Conservation (phyloP, 2,329 filamentous ascomycete genomes). For the Fusarium proliferatum region DNA sequence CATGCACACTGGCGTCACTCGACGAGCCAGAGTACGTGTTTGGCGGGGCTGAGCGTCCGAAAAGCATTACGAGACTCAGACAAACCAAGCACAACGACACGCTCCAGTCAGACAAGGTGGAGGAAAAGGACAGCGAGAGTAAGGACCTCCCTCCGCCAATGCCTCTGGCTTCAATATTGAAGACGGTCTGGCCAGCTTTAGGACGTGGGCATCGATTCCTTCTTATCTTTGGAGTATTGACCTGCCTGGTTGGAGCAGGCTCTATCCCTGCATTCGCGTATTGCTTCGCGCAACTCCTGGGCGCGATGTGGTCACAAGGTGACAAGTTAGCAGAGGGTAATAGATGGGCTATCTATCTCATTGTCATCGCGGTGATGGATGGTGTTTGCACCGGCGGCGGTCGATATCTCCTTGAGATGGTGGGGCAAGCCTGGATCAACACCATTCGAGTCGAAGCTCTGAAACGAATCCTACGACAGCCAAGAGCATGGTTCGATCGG, state of each 20-base stretch:
- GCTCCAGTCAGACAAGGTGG: not conserved
- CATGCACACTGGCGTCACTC: not conserved
- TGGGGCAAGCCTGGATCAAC: slow-evolving; percentile 82
- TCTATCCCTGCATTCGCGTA: slow-evolving; percentile 81
- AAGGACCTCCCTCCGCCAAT: slow-evolving; percentile 12
- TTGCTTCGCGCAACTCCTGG: slow-evolving; percentile 77
- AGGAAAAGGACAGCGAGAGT: not conserved
- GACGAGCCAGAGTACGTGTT: slow-evolving; percentile 38
- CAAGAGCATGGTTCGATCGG: slow-evolving; percentile 80
- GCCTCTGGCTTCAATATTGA: slow-evolving; percentile 45
- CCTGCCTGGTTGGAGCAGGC: slow-evolving; percentile 72
- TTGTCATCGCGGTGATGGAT: slow-evolving; percentile 75
- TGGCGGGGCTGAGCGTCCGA: slow-evolving; percentile 37
- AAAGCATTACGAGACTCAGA: slow-evolving; percentile 47
- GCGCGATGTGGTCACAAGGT: slow-evolving; percentile 70
- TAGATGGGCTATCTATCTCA: slow-evolving; percentile 76
- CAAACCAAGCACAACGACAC: not conserved
- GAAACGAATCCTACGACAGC: slow-evolving; percentile 77
- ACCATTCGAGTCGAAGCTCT: slow-evolving; percentile 75
- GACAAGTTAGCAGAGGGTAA: slow-evolving; percentile 63
- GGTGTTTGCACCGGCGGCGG: slow-evolving; percentile 72
- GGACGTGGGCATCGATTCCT: slow-evolving; percentile 60
- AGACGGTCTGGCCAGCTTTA: slow-evolving; percentile 77
- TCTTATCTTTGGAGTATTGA: slow-evolving; percentile 69
- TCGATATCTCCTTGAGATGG: slow-evolving; percentile 77